Conservation (phyloP, 768 basidiomycete genomes). For the Lactifluus piperatus region DNA sequence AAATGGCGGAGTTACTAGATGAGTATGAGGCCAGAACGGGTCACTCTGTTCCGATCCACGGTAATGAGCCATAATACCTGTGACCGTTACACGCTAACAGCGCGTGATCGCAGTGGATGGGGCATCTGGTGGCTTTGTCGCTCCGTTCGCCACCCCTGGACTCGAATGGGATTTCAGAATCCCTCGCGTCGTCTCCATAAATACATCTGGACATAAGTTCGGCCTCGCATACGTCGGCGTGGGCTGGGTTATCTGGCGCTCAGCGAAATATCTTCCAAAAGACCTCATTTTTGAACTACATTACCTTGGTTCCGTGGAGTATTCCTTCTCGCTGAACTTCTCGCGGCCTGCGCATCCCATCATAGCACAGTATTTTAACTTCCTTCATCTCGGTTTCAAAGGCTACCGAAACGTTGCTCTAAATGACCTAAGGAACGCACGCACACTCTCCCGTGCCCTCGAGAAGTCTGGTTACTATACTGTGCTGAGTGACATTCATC, state of each 20-base stretch:
- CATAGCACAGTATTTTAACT: conserved; percentile 55
- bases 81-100: background rate
- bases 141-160: conserved; percentile 49
- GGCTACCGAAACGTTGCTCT: conserved; percentile 42
- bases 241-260: conserved; percentile 61
- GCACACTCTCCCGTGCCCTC: conserved; percentile 55
- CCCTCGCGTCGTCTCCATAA: conserved; percentile 51
- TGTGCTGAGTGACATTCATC: conserved; percentile 50
- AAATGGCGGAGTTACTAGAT: conserved; percentile 68
- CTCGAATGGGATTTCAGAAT: conserved; percentile 53
- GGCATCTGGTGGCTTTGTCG: conserved; percentile 54
- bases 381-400: conserved; percentile 51
- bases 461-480: conserved; percentile 46
- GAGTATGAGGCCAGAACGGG: conserved; percentile 42
- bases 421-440: conserved; percentile 48
- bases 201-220: conserved; percentile 53
- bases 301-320: conserved; percentile 52
- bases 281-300: conserved; percentile 61
- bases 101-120: conserved; percentile 36
- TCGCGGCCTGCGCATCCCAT: conserved; percentile 54
- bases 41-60: conserved; percentile 37
- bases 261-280: conserved; percentile 48
- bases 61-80: conserved; percentile 3
- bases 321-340: conserved; percentile 62
- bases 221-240: conserved; percentile 47